phyloP scores from a whole-genome alignment of 75 land plant genomes.

The Sequoiadendron giganteum region DNA sequence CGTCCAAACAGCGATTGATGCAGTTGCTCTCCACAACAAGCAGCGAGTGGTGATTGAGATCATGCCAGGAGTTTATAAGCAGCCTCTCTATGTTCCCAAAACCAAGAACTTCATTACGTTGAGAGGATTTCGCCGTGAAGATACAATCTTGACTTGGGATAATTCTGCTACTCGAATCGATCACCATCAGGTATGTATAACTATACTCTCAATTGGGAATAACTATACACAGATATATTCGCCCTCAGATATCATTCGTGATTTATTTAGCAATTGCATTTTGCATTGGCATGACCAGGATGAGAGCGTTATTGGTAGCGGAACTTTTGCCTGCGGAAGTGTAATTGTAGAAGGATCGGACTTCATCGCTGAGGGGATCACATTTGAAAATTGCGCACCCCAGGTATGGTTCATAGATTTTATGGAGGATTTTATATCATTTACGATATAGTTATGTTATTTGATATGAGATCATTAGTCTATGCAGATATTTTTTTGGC shows the following conservation, averaged over 20 bases:
- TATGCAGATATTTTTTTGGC: too few relatives aligned
- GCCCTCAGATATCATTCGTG: background rate
- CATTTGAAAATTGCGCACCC: constrained; percentile 31
- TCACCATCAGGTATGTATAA: constrained; percentile 5
- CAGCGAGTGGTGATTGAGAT: constrained; percentile 30
- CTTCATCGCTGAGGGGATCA: constrained; percentile 28
- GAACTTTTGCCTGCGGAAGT: constrained; percentile 30
- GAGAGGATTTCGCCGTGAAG: constrained; percentile 19
- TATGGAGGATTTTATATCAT: background rate
- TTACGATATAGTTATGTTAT: too few relatives aligned
- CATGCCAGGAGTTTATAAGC: constrained; percentile 33
- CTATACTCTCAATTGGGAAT: background rate
- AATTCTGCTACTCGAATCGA: constrained; percentile 21
- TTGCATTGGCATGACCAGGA: background rate
- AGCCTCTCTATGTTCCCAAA: constrained; percentile 44
- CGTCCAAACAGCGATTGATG: constrained; percentile 34
- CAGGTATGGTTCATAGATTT: constrained; percentile 9
- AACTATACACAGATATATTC: too few relatives aligned
- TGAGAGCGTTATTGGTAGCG: constrained; percentile 20
- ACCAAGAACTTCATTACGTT: constrained; percentile 42
- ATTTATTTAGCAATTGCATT: too few relatives aligned
- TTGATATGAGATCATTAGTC: too few relatives aligned
- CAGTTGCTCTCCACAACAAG: constrained; percentile 28
- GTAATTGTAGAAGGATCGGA: constrained; percentile 30
- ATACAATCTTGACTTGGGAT: constrained; percentile 24